Evolutionary conservation across 2,329 filamentous ascomycete species (phyloP).

Genomic region (Fusarium sp.): DNA sequence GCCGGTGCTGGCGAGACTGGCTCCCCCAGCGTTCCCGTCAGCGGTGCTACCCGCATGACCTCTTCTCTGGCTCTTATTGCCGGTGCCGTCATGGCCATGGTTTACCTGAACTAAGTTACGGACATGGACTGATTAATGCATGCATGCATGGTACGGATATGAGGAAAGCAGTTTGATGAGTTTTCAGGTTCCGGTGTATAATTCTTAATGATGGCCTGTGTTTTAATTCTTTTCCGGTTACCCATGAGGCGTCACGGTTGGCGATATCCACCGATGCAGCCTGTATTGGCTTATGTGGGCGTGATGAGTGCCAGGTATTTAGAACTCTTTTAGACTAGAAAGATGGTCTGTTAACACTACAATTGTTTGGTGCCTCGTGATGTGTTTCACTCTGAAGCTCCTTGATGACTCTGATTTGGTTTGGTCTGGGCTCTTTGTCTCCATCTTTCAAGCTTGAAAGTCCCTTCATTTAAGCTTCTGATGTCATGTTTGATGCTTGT

Average conservation of each 20-base stretch:
- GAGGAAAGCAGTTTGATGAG: slow-evolving; percentile 42
- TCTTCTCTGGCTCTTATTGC: slow-evolving; percentile 50
- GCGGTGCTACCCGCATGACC: slow-evolving; percentile 47
- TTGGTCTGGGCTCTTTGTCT: not conserved
- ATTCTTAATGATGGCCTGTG: slow-evolving; percentile 45
- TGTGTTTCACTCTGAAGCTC: no score
- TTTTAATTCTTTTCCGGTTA: slow-evolving; percentile 46
- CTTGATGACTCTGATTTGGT: not conserved
- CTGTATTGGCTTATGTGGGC: slow-evolving; percentile 37
- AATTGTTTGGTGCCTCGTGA: not conserved
- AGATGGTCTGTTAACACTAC: slow-evolving; percentile 25
- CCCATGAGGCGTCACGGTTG: slow-evolving; percentile 44
- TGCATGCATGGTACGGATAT: slow-evolving; percentile 23
- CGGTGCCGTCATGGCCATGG: slow-evolving; percentile 50
- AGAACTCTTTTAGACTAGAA: slow-evolving; percentile 40
- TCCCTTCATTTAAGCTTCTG: not conserved
- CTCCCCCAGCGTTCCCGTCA: slow-evolving; percentile 45
- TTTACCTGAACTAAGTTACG: slow-evolving; percentile 48
- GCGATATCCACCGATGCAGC: slow-evolving; percentile 37
- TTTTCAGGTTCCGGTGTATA: slow-evolving; percentile 42
- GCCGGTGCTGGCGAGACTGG: slow-evolving; percentile 20
- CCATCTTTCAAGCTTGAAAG: not conserved
- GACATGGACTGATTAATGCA: slow-evolving; percentile 33
- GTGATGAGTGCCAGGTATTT: slow-evolving; percentile 42
- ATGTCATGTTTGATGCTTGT: slow-evolving; percentile 13